These are phyloP conservation scores for Plantago coronopus DNA, from an alignment of 305 asterid species.

Conservation along the genomic window DNA sequence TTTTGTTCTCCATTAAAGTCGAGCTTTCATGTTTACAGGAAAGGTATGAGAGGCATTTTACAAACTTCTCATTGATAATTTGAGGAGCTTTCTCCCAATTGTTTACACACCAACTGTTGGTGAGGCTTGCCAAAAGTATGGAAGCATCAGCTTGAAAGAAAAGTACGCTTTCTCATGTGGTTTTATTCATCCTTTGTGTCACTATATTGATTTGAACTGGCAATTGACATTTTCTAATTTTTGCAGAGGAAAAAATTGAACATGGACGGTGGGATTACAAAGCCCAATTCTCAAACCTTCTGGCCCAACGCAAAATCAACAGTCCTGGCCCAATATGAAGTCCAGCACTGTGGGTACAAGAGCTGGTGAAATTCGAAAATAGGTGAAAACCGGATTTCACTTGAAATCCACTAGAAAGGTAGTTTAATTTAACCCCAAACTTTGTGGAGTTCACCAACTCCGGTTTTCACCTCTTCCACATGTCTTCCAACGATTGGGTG, in stretches of 20 bases:
- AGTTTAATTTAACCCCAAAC: too few species aligned
- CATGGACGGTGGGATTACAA: too few species aligned
- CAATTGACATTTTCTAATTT: slow-evolving; percentile 3
- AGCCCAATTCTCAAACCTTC: too few species aligned
- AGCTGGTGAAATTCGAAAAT: too few species aligned
- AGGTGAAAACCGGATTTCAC: too few species aligned
- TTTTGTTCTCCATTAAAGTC: slow-evolving; percentile 1
- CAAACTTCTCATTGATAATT: slow-evolving; percentile 61
- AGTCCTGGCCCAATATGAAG: too few species aligned
- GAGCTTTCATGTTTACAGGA: slow-evolving; percentile 31
- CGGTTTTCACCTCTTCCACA: too few species aligned
- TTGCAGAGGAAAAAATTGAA: slow-evolving; percentile 65
- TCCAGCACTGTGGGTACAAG: too few species aligned
- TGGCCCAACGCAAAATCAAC: too few species aligned
- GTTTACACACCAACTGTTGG: slow-evolving; percentile 70
- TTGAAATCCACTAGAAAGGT: too few species aligned
- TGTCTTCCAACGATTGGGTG: too few species aligned
- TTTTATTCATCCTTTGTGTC: background rate
- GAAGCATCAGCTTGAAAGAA: slow-evolving; percentile 56
- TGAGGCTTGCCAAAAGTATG: slow-evolving; percentile 64
- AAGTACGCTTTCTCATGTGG: slow-evolving; percentile 32
- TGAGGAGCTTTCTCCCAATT: slow-evolving; percentile 62
- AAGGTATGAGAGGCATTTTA: slow-evolving; percentile 55
- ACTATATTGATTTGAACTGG: slow-evolving; percentile 20
- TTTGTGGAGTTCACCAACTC: too few species aligned